A percentile compares a stretch with the other conserved stretches of the same genome.
Evolutionary conservation across 2,329 filamentous ascomycete genomes (phyloP).

Genomic region (Pseudogymnoascus destructans): DNA sequence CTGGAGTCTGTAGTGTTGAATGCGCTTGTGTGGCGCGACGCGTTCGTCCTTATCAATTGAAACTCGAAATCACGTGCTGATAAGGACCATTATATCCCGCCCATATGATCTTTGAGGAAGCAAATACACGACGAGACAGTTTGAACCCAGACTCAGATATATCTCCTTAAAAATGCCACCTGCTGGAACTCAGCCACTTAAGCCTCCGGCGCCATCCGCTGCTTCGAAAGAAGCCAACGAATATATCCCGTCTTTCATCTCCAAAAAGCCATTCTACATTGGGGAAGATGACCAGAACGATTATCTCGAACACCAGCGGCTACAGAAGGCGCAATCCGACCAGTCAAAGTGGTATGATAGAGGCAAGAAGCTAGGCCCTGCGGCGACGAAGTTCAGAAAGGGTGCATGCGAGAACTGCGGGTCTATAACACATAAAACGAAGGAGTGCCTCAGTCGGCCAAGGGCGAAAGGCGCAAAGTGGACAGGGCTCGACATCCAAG

Average conservation of each 20-base stretch:
- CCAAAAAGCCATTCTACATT: conserved; percentile 93
- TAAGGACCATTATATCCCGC: not conserved
- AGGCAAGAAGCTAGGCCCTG: conserved; percentile 69
- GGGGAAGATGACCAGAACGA: conserved; percentile 66
- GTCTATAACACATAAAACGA: conserved; percentile 89
- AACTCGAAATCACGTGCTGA: conserved; percentile 10
- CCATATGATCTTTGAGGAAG: not conserved
- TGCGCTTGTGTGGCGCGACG: conserved; percentile 3
- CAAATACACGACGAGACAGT: not conserved
- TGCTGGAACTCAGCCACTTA: conserved; percentile 24
- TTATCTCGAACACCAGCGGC: conserved; percentile 90
- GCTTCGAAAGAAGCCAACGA: conserved; percentile 83
- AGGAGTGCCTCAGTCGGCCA: conserved; percentile 82
- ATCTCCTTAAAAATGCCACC: conserved; percentile 28
- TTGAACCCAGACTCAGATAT: not conserved
- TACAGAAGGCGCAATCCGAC: conserved; percentile 51
- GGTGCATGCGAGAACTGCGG: conserved; percentile 98
- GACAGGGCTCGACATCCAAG: conserved; percentile 86
- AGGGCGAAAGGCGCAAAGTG: conserved; percentile 82
- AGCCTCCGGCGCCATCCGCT: conserved; percentile 27
- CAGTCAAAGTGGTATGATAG: conserved; percentile 86
- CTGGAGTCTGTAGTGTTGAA: not conserved
- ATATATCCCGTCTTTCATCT: conserved; percentile 97
- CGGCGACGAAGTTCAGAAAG: conserved; percentile 93
- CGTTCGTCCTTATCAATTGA: not conserved